phyloP scores from a whole-genome alignment of 2,329 filamentous ascomycete genomes.

The Penicillium polonicum region DNA sequence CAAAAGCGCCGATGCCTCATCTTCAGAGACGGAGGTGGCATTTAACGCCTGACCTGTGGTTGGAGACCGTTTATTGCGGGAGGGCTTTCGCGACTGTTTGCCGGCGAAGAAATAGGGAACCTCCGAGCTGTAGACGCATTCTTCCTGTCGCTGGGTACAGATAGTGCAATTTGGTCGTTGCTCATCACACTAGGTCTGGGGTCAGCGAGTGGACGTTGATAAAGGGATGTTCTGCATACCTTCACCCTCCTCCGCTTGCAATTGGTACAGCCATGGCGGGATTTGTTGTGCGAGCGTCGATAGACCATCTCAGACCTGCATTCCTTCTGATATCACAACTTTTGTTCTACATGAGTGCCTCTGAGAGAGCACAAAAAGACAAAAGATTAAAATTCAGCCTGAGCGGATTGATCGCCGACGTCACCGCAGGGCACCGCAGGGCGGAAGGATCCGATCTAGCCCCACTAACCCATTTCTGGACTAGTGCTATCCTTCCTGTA shows the following conservation, averaged over 20 bases:
- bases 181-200: not conserved
- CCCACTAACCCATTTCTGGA: not conserved
- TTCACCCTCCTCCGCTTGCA: not conserved
- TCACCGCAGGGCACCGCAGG: not conserved
- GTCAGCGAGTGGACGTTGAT: not conserved
- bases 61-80: not conserved
- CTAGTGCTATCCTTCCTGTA: not conserved
- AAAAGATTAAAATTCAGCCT: not conserved
- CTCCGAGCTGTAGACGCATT: not conserved
- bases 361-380: not conserved
- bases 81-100: not conserved
- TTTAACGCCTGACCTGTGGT: not conserved
- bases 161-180: not conserved
- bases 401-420: not conserved
- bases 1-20: not conserved
- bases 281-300: not conserved
- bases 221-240: too few species aligned
- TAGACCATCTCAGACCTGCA: not conserved
- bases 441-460: not conserved
- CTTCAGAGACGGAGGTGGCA: not conserved
- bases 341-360: not conserved
- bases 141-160: not conserved
- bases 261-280: not conserved
- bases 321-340: not conserved
- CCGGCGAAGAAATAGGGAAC: not conserved